Evolutionary conservation across 2,329 filamentous ascomycete species (phyloP).

Genomic region (Colletotrichum salicis): DNA sequence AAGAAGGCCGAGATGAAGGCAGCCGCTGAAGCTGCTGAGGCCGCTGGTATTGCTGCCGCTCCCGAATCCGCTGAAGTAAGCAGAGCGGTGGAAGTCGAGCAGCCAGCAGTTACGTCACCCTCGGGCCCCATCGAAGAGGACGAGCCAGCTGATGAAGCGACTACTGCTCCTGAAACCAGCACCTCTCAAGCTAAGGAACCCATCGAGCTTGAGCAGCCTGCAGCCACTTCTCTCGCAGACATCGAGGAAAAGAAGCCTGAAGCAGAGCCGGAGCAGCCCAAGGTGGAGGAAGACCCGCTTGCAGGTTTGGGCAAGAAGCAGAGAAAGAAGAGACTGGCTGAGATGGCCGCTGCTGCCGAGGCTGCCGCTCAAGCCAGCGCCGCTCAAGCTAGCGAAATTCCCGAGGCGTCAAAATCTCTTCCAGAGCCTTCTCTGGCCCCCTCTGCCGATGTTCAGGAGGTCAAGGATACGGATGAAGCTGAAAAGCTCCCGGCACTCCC

Average conservation of each 20-base stretch:
- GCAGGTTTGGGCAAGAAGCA: slow-evolving; percentile 2
- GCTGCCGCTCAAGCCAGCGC: background rate
- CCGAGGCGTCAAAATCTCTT: slow-evolving; percentile 15
- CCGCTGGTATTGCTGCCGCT: background rate
- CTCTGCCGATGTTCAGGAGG: background rate
- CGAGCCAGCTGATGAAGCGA: background rate
- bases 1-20: slow-evolving; percentile 12
- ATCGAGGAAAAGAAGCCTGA: background rate
- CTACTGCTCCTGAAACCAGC: background rate
- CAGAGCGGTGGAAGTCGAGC: background rate
- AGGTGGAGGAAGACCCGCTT: slow-evolving; percentile 37
- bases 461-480: background rate
- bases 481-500: background rate
- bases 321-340: background rate
- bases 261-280: slow-evolving; percentile 20
- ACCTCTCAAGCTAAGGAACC: background rate
- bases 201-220: background rate
- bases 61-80: background rate
- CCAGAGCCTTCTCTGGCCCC: background rate
- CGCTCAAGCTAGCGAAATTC: background rate
- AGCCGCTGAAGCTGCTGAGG: too few species aligned
- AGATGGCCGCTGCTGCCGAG: background rate
- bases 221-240: background rate
- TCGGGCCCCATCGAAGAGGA: background rate
- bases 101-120: background rate